Evolutionary conservation across 768 basidiomycete genomes (phyloP).

Genomic region (Rhodotorula toruloides): DNA sequence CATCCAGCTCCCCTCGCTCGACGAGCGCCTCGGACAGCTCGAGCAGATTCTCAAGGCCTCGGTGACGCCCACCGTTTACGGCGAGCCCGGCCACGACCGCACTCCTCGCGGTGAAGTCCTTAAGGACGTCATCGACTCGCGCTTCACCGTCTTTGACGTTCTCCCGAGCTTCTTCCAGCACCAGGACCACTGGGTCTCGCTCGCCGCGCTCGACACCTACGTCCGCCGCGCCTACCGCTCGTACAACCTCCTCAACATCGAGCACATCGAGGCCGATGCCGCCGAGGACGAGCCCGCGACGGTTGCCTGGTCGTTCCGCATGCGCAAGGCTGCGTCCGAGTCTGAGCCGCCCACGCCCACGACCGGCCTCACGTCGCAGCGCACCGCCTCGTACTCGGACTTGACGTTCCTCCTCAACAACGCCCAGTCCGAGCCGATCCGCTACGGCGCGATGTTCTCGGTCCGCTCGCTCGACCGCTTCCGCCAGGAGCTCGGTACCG

Average conservation of each 20-base stretch:
- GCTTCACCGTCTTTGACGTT: conserved; percentile 95
- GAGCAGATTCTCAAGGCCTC: conserved; percentile 85
- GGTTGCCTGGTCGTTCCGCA: conserved; percentile 91
- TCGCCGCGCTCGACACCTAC: conserved; percentile 94
- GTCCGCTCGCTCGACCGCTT: conserved; percentile 55
- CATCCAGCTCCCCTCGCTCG: conserved; percentile 93
- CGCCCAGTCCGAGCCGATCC: conserved; percentile 78
- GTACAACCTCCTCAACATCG: conserved; percentile 81
- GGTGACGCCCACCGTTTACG: conserved; percentile 80
- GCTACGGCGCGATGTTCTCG: conserved; percentile 89
- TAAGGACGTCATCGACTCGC: conserved; percentile 88
- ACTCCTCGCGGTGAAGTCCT: conserved; percentile 79
- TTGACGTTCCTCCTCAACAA: conserved; percentile 84
- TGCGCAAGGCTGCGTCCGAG: conserved; percentile 66
- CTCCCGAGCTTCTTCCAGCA: conserved; percentile 92
- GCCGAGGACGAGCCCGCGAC: conserved; percentile 68
- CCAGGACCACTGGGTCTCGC: conserved; percentile 70
- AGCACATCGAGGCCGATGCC: conserved; percentile 88
- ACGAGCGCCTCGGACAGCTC: conserved; percentile 90
- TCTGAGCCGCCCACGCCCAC: conserved; percentile 77
- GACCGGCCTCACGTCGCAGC: conserved; percentile 44
- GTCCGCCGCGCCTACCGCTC: conserved; percentile 91
- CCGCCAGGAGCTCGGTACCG: conserved; percentile 33
- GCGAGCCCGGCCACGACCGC: conserved; percentile 66
- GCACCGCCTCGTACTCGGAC: conserved; percentile 91